Evolutionary conservation across 73 alveolate species (phyloP).

Genomic region (Uronychia binucleata): DNA sequence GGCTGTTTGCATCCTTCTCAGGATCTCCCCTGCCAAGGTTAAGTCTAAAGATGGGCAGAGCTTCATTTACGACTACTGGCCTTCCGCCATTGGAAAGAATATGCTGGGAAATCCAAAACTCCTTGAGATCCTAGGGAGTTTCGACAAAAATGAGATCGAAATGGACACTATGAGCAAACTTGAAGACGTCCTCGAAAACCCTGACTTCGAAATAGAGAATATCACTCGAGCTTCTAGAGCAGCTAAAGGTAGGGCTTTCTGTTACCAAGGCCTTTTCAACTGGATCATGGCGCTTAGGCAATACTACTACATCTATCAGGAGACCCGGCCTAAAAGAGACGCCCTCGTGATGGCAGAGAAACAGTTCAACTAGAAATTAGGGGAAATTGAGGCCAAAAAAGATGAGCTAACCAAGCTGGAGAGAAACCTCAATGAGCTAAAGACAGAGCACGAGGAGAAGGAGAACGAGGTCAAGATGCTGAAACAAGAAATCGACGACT

Average conservation of each 20-base stretch:
- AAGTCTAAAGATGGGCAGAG: conserved; percentile 52
- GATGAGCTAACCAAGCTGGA: conserved; percentile 56
- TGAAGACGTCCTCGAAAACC: conserved; percentile 64
- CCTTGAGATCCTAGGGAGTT: conserved; percentile 62
- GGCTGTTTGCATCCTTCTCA: conserved; percentile 64
- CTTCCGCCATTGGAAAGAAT: conserved; percentile 65
- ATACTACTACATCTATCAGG: conserved; percentile 54
- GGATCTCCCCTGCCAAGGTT: conserved; percentile 63
- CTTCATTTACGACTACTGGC: conserved; percentile 58
- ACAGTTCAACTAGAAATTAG: conserved; percentile 88
- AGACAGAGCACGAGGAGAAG: conserved; percentile 35
- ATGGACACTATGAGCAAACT: conserved; percentile 58
- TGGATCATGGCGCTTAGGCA: conserved; percentile 86
- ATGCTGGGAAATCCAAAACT: conserved; percentile 79
- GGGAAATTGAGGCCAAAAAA: conserved; percentile 55
- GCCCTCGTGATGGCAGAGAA: conserved; percentile 97
- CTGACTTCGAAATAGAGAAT: conserved; percentile 73
- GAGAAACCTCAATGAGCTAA: conserved; percentile 28
- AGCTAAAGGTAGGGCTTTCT: conserved; percentile 53
- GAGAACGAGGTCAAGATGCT: conserved; percentile 48
- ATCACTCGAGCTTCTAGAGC: conserved; percentile 81
- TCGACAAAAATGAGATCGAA: conserved; percentile 69
- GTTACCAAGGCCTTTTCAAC: conserved; percentile 54
- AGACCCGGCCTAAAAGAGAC: conserved; percentile 84
- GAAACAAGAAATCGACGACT: conserved; percentile 57